These are phyloP conservation scores for Phaeosphaeriaceae sp. DNA, from an alignment of 2,329 filamentous ascomycete genomes.

Conservation along the genomic window DNA sequence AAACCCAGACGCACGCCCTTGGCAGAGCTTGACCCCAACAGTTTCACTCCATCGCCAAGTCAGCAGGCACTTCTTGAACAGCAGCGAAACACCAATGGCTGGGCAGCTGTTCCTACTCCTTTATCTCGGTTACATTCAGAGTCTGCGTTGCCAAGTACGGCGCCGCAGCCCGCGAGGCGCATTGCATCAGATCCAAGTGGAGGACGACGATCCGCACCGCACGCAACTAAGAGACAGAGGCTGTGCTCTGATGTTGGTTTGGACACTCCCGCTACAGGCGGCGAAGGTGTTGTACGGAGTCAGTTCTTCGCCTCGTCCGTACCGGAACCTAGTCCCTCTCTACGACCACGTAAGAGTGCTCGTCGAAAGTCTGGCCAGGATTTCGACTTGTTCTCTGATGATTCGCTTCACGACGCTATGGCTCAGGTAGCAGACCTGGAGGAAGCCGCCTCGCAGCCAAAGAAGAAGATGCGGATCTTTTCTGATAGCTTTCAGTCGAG, in stretches of 20 bases:
- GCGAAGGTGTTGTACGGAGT: slow-evolving; percentile 48
- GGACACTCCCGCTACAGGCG: slow-evolving; percentile 33
- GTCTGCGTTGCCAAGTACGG: slow-evolving; percentile 41
- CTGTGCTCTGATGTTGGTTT: slow-evolving; percentile 52
- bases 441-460: slow-evolving; percentile 34
- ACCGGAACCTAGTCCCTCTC: slow-evolving; percentile 50
- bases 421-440: slow-evolving; percentile 44
- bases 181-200: slow-evolving; percentile 43
- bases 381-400: slow-evolving; percentile 58
- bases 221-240: slow-evolving; percentile 52
- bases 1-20: slow-evolving; percentile 68
- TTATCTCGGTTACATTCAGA: slow-evolving; percentile 43
- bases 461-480: slow-evolving; percentile 44
- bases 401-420: slow-evolving; percentile 55
- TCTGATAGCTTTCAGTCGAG: slow-evolving; percentile 29
- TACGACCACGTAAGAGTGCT: slow-evolving; percentile 42
- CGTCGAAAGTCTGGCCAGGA: slow-evolving; percentile 45
- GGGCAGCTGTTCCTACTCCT: slow-evolving; percentile 61
- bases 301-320: slow-evolving; percentile 51
- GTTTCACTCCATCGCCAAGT: slow-evolving; percentile 70
- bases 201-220: slow-evolving; percentile 53
- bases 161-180: slow-evolving; percentile 52
- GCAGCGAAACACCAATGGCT: slow-evolving; percentile 59
- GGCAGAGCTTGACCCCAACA: slow-evolving; percentile 72
- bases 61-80: slow-evolving; percentile 66